phyloP scores from a whole-genome alignment of 2,329 filamentous ascomycete genomes.

The Colletotrichum shisoi region DNA sequence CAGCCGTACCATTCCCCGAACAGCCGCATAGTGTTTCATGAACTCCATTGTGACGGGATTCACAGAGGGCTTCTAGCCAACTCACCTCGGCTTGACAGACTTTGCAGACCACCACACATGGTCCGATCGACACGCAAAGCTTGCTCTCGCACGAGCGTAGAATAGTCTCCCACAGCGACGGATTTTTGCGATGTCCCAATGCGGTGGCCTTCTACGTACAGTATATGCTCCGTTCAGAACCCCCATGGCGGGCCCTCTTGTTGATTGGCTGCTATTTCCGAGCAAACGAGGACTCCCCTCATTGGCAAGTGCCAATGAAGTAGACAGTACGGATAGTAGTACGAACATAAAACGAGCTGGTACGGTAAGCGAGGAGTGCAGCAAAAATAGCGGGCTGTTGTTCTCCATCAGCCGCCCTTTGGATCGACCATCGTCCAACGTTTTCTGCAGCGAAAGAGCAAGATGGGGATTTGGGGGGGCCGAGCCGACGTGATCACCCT shows the following conservation, averaged over 20 bases:
- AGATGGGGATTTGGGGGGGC: not conserved
- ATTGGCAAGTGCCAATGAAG: not conserved
- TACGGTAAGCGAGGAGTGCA: too few species aligned
- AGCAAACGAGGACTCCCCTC: not conserved
- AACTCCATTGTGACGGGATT: slow-evolving; percentile 4
- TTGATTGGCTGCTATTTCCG: slow-evolving; percentile 4
- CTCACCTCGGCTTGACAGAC: not conserved
- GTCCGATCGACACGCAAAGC: not conserved
- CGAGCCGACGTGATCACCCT: not conserved
- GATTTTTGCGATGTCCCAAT: not conserved
- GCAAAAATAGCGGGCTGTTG: not conserved
- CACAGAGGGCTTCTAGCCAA: not conserved
- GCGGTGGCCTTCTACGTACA: not conserved
- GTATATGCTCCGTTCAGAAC: not conserved
- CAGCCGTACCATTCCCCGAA: slow-evolving; percentile 11
- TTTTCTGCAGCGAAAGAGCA: slow-evolving; percentile 11
- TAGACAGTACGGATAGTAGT: not conserved
- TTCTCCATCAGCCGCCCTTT: not conserved
- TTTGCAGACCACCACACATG: not conserved
- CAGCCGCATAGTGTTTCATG: slow-evolving; percentile 11
- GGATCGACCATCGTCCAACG: not conserved
- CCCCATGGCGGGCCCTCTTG: too few species aligned
- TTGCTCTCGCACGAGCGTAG: not conserved
- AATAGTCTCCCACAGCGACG: not conserved
- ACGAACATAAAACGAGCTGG: too few species aligned